Conservation (phyloP, 108 stramenopile species). For the Skeletonema costatum region DNA sequence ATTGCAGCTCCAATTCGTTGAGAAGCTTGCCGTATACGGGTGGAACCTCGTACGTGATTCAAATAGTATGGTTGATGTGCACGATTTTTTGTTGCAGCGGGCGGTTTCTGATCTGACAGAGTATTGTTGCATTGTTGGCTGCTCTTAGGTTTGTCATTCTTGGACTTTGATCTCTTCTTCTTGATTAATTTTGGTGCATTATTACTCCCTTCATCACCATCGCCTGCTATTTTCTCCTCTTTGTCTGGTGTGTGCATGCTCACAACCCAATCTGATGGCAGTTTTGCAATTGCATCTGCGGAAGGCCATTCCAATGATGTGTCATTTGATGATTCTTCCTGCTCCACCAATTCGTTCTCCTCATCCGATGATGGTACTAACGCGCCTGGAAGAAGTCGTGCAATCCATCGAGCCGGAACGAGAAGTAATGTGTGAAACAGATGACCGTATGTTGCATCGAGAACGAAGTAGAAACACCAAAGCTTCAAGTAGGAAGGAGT, state of each 20-base stretch:
- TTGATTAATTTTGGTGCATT: neutral
- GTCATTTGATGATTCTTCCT: slow-evolving; percentile 33
- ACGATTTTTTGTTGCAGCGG: neutral
- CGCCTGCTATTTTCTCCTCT: neutral
- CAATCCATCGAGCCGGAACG: slow-evolving; percentile 19
- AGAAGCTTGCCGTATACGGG: slow-evolving; percentile 36
- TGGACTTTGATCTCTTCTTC: neutral
- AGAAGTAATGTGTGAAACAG: slow-evolving; percentile 23
- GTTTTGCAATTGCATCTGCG: neutral
- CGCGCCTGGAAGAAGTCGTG: slow-evolving; percentile 24
- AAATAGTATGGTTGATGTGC: slow-evolving; percentile 26
- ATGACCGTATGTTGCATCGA: slow-evolving; percentile 34
- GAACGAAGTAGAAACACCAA: slow-evolving; percentile 28
- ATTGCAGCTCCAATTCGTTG: slow-evolving; percentile 28
- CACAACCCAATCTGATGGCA: slow-evolving; percentile 27
- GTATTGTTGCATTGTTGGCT: slow-evolving; percentile 5
- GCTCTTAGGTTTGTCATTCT: neutral
- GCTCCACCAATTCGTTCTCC: slow-evolving; percentile 14
- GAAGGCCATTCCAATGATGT: slow-evolving; percentile 30
- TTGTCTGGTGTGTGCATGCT: neutral
- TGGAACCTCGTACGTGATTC: slow-evolving; percentile 48
- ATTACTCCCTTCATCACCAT: neutral
- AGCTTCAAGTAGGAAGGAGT: slow-evolving; percentile 9
- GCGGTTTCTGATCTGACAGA: neutral
- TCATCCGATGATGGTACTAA: slow-evolving; percentile 15